phyloP scores from a whole-genome alignment of 2,329 filamentous ascomycete genomes.

The Sporothrix pseudoabietina region DNA sequence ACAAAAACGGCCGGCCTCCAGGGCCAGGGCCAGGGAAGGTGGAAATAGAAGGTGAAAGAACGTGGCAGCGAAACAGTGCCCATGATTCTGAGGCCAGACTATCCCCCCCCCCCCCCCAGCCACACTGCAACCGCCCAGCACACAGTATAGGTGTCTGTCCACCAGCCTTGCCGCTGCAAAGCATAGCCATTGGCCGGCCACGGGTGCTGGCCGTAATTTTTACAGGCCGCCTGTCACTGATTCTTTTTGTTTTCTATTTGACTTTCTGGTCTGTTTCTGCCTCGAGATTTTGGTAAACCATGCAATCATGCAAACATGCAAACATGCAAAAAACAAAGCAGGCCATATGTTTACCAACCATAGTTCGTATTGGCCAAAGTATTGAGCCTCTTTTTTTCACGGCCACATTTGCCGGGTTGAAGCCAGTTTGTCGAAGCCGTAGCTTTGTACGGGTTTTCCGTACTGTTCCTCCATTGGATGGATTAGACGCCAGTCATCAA shows the following conservation, averaged over 20 bases:
- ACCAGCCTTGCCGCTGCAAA: background rate
- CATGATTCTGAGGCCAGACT: background rate
- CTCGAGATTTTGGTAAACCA: background rate
- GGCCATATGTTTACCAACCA: background rate
- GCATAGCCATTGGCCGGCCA: conserved; percentile 12
- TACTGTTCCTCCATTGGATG: background rate
- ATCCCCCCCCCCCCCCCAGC: too few species aligned
- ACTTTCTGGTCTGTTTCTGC: background rate
- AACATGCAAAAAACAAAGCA: background rate
- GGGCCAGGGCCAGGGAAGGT: background rate
- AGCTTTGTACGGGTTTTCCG: conserved; percentile 12
- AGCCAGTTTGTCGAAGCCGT: background rate
- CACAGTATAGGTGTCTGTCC: too few species aligned
- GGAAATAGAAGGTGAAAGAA: background rate
- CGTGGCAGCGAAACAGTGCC: background rate
- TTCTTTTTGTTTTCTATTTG: background rate
- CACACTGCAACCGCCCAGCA: background rate
- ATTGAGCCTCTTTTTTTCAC: background rate
- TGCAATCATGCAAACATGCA: background rate
- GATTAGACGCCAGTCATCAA: conserved; percentile 14
- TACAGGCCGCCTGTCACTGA: background rate
- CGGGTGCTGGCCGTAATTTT: background rate
- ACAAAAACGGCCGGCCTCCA: background rate
- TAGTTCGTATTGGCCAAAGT: background rate
- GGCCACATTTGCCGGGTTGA: background rate